Conservation (phyloP, 139 green algal genomes). For the Volvox reticuliferus region DNA sequence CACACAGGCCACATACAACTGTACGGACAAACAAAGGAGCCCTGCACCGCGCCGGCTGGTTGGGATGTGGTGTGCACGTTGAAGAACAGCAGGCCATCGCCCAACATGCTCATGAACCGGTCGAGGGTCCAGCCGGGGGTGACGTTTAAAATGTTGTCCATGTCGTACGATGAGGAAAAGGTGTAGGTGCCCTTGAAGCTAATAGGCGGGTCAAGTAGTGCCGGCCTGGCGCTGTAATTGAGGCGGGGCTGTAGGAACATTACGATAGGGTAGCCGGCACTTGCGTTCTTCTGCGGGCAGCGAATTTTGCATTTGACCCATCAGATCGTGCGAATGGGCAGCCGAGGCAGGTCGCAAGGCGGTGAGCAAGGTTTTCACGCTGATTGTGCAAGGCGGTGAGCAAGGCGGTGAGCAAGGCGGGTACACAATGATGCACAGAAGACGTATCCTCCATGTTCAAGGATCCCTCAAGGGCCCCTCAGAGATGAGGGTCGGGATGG, state of each 20-base stretch:
- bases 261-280: slow-evolving; percentile 1
- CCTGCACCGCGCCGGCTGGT: not conserved
- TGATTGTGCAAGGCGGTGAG: too few species aligned
- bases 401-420: too few species aligned
- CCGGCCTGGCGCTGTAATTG: not conserved
- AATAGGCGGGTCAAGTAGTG: slow-evolving; percentile 1
- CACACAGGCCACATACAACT: not conserved
- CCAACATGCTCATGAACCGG: not conserved
- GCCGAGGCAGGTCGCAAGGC: too few species aligned
- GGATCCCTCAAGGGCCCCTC: too few species aligned
- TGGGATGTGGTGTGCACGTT: slow-evolving; percentile 3
- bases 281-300: not conserved
- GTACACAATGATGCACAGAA: too few species aligned
- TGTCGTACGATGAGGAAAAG: not conserved
- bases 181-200: not conserved
- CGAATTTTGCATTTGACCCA: too few species aligned
- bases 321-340: too few species aligned
- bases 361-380: too few species aligned
- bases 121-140: not conserved
- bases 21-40: not conserved
- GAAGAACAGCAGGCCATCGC: not conserved
- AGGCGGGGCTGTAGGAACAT: not conserved
- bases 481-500: not conserved
- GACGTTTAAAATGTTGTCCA: not conserved
- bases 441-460: too few species aligned